Evolutionary conservation across 208 protist species (phyloP).

Genomic region (Leptomonas pyrrhocoris): DNA sequence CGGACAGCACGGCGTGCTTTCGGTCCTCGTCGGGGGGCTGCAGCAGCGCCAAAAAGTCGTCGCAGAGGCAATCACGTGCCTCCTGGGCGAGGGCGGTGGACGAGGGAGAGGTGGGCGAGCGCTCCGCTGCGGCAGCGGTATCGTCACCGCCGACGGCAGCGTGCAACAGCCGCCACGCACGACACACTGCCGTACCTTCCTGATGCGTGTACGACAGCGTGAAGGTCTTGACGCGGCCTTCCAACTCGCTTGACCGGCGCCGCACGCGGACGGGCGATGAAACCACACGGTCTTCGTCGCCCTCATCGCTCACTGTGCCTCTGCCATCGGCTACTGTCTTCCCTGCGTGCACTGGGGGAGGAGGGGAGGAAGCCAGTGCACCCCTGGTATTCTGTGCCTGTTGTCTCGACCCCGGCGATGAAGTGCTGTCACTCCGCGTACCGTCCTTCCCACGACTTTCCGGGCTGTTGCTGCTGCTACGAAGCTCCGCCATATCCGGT

Average conservation of each 20-base stretch:
- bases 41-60: slow-evolving; percentile 66
- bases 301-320: neutral
- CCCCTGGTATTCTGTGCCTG: neutral
- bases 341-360: neutral
- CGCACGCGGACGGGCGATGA: slow-evolving; percentile 31
- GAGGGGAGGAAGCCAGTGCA: neutral
- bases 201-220: slow-evolving; percentile 65
- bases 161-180: slow-evolving; percentile 76
- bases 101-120: slow-evolving; percentile 14
- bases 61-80: slow-evolving; percentile 48
- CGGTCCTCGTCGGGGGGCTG: slow-evolving; percentile 47
- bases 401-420: slow-evolving; percentile 4
- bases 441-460: slow-evolving; percentile 9
- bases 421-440: slow-evolving; percentile 6
- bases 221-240: slow-evolving; percentile 63
- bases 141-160: slow-evolving; percentile 1
- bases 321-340: neutral
- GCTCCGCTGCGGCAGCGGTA: neutral
- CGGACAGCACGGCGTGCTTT: slow-evolving; percentile 37
- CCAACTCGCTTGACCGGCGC: slow-evolving; percentile 24
- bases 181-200: slow-evolving; percentile 72
- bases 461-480: slow-evolving; percentile 2
- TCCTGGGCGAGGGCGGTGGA: slow-evolving; percentile 31
- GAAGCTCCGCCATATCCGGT: neutral
- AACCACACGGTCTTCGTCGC: slow-evolving; percentile 7